Evolutionary conservation across 1,284 basidiomycete genomes (phyloP), one percentile per base, ranked within the genome.

Genomic region (Heterobasidion occidentale): DNA sequence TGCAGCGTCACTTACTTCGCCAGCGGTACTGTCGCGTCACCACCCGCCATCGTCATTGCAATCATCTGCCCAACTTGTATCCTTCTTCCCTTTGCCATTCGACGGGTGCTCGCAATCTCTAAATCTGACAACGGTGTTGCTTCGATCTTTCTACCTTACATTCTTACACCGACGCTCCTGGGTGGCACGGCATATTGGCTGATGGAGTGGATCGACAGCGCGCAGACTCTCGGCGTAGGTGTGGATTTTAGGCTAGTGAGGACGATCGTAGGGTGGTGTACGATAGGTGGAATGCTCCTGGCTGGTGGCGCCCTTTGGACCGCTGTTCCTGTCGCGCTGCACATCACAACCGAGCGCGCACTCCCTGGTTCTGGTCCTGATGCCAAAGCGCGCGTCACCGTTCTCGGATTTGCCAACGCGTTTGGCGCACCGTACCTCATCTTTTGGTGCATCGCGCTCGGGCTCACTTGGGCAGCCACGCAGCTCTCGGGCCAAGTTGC

Each of bases 361-460:
- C 42, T 53, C 33, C 45, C 61, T 9, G 51, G 58, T 48, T 52
- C 58, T 17, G 56, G 49, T 0, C 55, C 58, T 56, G 62, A 62
- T 56, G 64, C 58, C 53, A 77, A 72, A 56, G 68, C 67, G 11
- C 73, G 81, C 63, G 80, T 94, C 52, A 80, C 79, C 17, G 80
- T 98, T 0, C 72, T 94, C 1, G 94, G 96, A 0, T 97, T 90
- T 65, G 90, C 90, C 0, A 98, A 99, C 69, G 84, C 90, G 0
- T 92, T 88, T 63, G 97, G 94, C 3, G 85, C 93, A 17, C 84
- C 88, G 0, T 97, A 94, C 69, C 71, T 95, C 54, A 73, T 98
- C 49, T 90, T 97, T 65, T 84, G 88, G 76, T 76, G 80, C 17
- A 76, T 90, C 34, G 71, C 78, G 46, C 81, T 95, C 52, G 74